Evolutionary conservation across 352 stramenopile genomes (phyloP), one percentile per base, ranked within the genome.

Genomic region (Globisporangium polare): DNA sequence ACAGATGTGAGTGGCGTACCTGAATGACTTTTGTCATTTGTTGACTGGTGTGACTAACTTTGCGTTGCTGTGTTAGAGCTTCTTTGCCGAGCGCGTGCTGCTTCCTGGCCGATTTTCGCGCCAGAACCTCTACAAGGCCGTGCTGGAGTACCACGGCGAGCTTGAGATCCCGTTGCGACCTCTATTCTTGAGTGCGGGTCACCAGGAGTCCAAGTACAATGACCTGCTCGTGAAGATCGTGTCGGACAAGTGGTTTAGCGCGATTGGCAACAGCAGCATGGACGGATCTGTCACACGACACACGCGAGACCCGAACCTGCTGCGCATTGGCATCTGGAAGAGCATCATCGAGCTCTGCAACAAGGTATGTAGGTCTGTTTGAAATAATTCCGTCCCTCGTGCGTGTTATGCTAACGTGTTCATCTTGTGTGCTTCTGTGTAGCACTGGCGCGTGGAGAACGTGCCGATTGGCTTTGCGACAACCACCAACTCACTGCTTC

Each of bases 381-480:
- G 20, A 18, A n/a, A 22, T 22, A 7, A 20, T 9, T 43, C 45
- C 18, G 1, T 57, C 12, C 13, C 18, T 42, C n/a, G 12, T 22
- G 4, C 17, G 12, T 1, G 7, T n/a, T 10, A 20, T 29, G 5
- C 15, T 59, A 26, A 54, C 9, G 20, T 8, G 18, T 43, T n/a
- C 50, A n/a, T 26, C 20, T 7, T 53, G 15, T 53, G 6, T 60
- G 18, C 1, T 43, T 55, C 42, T 54, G 31, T 31, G 4, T 24
- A 71, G 65, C 74, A 89, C 60, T 92, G 83, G 83, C 70, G 73
- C 3, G 78, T 67, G 13, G 83, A 90, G 60, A 86, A 85, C 26
- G 81, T 84, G 12, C 78, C 78, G 1, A 86, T 92, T 42, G 83
- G 83, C 2, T 89, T 92, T 58, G 80, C 71, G 7, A 66, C 69